Base-by-base conservation (phyloP, 441 rosid species). In the Hura crepitans region DNA sequence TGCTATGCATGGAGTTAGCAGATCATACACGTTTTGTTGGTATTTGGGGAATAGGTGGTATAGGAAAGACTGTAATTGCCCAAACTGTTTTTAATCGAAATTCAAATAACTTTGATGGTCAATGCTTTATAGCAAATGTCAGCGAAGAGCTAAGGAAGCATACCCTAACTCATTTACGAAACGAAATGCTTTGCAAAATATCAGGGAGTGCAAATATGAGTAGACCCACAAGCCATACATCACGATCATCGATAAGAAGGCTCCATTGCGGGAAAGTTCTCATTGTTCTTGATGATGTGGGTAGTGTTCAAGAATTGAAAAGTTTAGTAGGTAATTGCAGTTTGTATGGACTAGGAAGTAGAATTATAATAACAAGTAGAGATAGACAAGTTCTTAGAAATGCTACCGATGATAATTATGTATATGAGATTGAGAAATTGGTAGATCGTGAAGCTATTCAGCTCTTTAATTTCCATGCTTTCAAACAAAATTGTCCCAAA, bases 301-400 rank as follows among this genome's bases (percentile, higher is more conserved):
- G 6, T 14, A 46, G 61, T 35, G 4, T 18, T 0, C 6, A 1
- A 6, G 27, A 25, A 22, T 2, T 67, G 23, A 43, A 49, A 51
- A 1, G 9, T 18, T 20, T 73, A 13, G 0, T 68, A 22, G 77
- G 72, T 18, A 20, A 60, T 11, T 51, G 37, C 6, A 53, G 6
- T 11, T 23, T 20, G 28, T 67, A 46, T 28, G 72, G 72, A 31
- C 68, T 43, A 6, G 68, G 72, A 13, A 66, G 72, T 59, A 59
- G 76, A n/a, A n/a, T 73, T 22, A n/a, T 73, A 6, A 13, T 73
- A 15, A 73, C 77, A 7, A 74, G 72, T n/a, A 50, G 68, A 54
- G 72, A 74, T 51, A 39, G 22, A 15, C 67, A 28, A 37, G 31
- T 74, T 13, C 71, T 74, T 27, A 18, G 8, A 17, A 17, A 49